Base-by-base conservation (phyloP, 2,329 filamentous ascomycete species). In the Volutella citrinella region DNA sequence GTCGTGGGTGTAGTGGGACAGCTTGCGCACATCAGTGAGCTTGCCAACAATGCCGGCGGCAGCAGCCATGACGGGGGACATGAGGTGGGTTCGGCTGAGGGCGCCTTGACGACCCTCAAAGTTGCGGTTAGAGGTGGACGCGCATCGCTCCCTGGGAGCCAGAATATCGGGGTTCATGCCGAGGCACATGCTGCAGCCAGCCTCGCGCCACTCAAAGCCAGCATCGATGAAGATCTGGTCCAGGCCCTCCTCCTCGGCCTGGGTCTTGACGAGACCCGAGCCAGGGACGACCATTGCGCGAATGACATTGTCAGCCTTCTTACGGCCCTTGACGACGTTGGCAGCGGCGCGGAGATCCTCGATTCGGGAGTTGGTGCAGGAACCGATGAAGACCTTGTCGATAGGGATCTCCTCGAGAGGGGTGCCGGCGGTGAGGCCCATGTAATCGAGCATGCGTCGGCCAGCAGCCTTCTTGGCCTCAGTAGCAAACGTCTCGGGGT, bases 111-210 rank as follows among this genome's bases (percentile, higher is more conserved):
- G 84, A 43, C 93, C 93, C 63, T 97, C 93, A 51, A 97, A 97
- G 66, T 97, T 97, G 54, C 93, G 86, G 70, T 97, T 97, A 44
- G 87, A 94, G 30, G 93, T 97, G 58, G 84, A 91, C 25, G 93
- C 93, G 60, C 93, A 97, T 55, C 93, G 83, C 68, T 98, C 93
- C 61, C 84, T 78, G 34, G 93, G 90, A 3, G 89, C 81, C 28
- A 97, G 77, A 45, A 98, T 97, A 61, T 98, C 93, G 0, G 93
- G 91, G 72, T 98, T 98, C 91, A 98, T 98, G 60, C 93, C 93
- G 35, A 98, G 76, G 61, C 93, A 97, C 93, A 98, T 98, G 44
- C 87, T 95, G 77, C 93, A 98, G 30, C 93, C 93, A 48, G 93
- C 93, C 69, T 98, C 93, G 59, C 93, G 81, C 91, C 91, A 97